Evolutionary conservation across 208 protist genomes (phyloP), one percentile per base, ranked within the genome.

Genomic region (Trypanosomatidae sp.): DNA sequence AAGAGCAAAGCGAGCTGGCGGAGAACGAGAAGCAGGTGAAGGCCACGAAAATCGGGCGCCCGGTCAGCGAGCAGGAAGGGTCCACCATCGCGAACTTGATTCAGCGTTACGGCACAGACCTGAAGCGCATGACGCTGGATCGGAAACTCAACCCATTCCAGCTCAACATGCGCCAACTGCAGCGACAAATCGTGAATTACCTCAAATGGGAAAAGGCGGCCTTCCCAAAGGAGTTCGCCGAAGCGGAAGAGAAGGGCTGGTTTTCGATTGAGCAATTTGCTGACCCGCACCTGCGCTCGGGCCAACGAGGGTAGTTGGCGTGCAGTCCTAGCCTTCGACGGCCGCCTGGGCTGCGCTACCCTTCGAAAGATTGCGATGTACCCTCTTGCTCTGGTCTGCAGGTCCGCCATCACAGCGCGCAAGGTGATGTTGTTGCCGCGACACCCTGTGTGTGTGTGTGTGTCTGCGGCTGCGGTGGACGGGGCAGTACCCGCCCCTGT

Each of bases 121-220:
- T 93, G 50, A 92, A 91, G 81, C 85, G 86, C 53, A 96, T 96
- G 91, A 89, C 87, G 39, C 76, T 94, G 25, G 91, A 96, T 71
- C 69, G 67, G 19, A 90, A 91, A 80, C 80, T 92, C 8, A 96
- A 96, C 73, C 91, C 91, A 1, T 94, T 92, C 71, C 91, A 96
- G 69, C 87, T 96, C 22, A 96, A 93, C 69, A 81, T 80, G 43
- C 89, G 91, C 17, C 91, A 96, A 81, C 84, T 96, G 71, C 91
- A 96, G 79, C 81, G 84, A 2, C 89, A 94, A 59, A 85, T 92
- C 43, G 83, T 90, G 73, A 96, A 96, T 72, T 96, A 96, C 64
- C 76, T 96, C 39, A 80, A 78, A 15, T 91, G 82, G 89, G 87
- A 96, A 79, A 82, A 85, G 79, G 91, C 89, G 0, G 87, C 89